A percentile compares a stretch with the other conserved stretches of the same genome.
phyloP scores from a whole-genome alignment of 768 basidiomycete genomes.

The Saitozyma podzolica region DNA sequence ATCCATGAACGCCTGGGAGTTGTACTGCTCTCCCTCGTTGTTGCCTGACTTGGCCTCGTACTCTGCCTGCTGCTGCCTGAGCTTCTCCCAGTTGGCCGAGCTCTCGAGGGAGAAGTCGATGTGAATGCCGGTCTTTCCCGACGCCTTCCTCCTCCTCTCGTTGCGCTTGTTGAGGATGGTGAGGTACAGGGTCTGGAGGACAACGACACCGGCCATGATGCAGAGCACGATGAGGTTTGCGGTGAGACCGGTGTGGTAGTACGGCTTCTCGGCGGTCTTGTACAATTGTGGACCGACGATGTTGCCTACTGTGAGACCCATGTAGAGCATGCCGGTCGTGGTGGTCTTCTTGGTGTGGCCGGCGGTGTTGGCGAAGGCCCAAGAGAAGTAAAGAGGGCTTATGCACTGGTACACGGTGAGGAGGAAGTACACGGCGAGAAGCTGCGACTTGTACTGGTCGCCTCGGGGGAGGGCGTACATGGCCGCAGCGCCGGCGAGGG shows the following conservation, averaged over 20 bases:
- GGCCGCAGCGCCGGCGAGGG: constrained; percentile 30
- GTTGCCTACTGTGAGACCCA: constrained; percentile 31
- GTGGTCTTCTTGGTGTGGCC: constrained; percentile 40
- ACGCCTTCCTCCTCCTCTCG: constrained; percentile 13
- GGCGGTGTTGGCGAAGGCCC: constrained; percentile 28
- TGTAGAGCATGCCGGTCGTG: constrained; percentile 31
- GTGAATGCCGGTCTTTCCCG: constrained; percentile 19
- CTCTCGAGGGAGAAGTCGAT: constrained; percentile 25
- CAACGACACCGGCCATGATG: constrained; percentile 16
- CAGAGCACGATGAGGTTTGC: constrained; percentile 22
- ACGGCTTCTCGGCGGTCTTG: constrained; percentile 11
- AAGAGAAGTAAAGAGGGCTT: constrained; percentile 31
- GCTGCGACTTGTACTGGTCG: constrained; percentile 13
- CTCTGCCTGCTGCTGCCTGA: constrained; percentile 10
- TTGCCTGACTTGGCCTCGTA: constrained; percentile 3
- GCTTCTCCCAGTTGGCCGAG: constrained; percentile 16
- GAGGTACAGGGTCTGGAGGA: constrained; percentile 26
- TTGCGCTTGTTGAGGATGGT: constrained; percentile 20
- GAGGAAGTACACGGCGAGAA: constrained; percentile 37
- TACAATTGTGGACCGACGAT: constrained; percentile 31
- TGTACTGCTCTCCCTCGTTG: constrained; percentile 21
- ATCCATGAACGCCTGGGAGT: constrained; percentile 27
- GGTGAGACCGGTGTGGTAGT: constrained; percentile 24
- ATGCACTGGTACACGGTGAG: constrained; percentile 32
- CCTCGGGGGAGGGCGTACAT: constrained; percentile 30